Percentiles rank a stretch among this genome's conserved stretches.
phyloP scores from a whole-genome alignment of 108 stramenopile species.

The Thalassiosira profunda region DNA sequence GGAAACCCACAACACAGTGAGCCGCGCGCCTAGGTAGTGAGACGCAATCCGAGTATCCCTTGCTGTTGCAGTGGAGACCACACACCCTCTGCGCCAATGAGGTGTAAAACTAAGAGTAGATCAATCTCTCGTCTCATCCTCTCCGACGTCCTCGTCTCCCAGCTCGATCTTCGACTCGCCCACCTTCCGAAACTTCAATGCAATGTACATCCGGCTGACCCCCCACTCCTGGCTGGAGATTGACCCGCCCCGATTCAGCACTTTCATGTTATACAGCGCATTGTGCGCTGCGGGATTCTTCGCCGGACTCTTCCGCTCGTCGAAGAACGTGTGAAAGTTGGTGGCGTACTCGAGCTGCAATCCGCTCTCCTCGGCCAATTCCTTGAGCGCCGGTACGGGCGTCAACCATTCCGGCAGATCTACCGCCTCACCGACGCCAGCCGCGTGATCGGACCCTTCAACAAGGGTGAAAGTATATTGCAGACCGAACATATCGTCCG shows the following conservation, averaged over 20 bases:
- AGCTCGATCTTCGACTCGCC: constrained; percentile 68
- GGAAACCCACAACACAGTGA: too few relatives aligned
- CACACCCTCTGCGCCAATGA: too few relatives aligned
- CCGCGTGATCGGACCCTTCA: constrained; percentile 81
- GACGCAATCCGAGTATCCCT: too few relatives aligned
- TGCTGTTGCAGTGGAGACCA: too few relatives aligned
- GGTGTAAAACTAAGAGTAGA: too few relatives aligned
- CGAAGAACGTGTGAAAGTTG: constrained; percentile 89
- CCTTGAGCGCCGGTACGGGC: constrained; percentile 68
- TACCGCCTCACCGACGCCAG: constrained; percentile 87
- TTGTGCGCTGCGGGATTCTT: constrained; percentile 61
- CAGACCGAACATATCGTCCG: constrained; percentile 82
- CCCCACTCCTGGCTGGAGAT: constrained; percentile 90
- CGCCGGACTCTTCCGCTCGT: constrained; percentile 62
- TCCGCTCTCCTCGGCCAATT: constrained; percentile 77
- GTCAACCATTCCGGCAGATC: constrained; percentile 92
- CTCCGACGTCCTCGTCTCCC: constrained; percentile 66
- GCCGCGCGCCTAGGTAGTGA: too few relatives aligned
- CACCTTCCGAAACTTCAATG: constrained; percentile 90
- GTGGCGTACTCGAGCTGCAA: constrained; percentile 76
- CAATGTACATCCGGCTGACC: constrained; percentile 83
- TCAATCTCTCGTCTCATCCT: constrained; percentile 52
- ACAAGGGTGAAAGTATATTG: constrained; percentile 90
- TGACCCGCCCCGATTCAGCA: constrained; percentile 75
- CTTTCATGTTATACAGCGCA: constrained; percentile 90